Conservation (phyloP, 257 asterid species). For the Solanum sparsipilum region DNA sequence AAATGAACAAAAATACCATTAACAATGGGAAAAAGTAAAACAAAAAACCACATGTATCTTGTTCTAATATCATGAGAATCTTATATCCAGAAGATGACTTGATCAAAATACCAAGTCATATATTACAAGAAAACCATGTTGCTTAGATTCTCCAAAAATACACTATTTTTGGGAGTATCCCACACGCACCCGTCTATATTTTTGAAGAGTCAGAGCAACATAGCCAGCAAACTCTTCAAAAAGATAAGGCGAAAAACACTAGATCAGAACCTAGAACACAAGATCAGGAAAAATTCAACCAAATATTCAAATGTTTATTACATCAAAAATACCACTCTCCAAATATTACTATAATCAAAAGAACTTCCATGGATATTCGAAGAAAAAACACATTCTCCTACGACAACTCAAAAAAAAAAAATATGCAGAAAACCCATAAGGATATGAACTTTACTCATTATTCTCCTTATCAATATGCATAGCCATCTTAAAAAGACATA, state of each 20-base stretch:
- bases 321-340: not conserved
- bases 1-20: not conserved
- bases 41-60: not conserved
- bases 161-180: not conserved
- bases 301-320: not conserved
- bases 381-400: not conserved
- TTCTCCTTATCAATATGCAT: not conserved
- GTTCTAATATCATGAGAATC: not conserved
- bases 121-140: not conserved
- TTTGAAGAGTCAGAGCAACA: not conserved
- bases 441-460: constrained; percentile 8
- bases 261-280: not conserved
- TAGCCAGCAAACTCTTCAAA: not conserved
- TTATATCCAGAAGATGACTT: not conserved
- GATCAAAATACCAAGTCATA: not conserved
- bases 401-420: not conserved
- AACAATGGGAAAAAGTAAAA: not conserved
- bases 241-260: not conserved
- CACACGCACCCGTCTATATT: not conserved
- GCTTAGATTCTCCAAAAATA: not conserved
- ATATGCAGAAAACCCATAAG: not conserved
- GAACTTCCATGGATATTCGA: not conserved
- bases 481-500: not conserved
- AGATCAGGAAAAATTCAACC: not conserved
- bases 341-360: not conserved